Percentiles rank a stretch among this genome's conserved stretches.
Evolutionary conservation across 257 asterid genomes (phyloP).

Genomic region (Sherardia arvensis): DNA sequence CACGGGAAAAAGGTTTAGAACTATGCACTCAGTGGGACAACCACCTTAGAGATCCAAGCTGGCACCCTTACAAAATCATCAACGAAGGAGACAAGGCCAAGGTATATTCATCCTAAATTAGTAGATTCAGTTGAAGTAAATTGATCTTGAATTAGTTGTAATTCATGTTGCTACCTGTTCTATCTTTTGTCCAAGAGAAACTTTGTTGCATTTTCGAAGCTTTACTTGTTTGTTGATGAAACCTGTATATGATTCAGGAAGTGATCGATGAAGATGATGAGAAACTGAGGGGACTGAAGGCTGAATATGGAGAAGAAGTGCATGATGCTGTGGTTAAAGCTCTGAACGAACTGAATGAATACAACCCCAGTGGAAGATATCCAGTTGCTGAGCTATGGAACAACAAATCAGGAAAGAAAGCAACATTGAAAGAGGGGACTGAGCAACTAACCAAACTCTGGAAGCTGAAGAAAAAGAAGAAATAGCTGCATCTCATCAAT

Average conservation of each 20-base stretch:
- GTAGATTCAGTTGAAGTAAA: background rate
- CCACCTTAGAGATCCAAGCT: conserved; percentile 56
- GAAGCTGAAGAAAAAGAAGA: conserved; percentile 16
- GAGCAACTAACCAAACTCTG: conserved; percentile 9
- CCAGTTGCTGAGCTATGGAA: conserved; percentile 25
- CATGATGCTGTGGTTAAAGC: conserved; percentile 15
- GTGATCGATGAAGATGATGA: conserved; percentile 14
- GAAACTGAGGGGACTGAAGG: conserved; percentile 8
- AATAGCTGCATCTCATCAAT: background rate
- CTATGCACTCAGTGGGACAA: conserved; percentile 55
- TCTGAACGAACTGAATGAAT: conserved; percentile 17
- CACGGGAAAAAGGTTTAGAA: conserved; percentile 24
- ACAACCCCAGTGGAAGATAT: conserved; percentile 20
- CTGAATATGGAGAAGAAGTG: conserved; percentile 12
- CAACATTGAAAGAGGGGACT: conserved; percentile 17
- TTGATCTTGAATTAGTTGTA: background rate
- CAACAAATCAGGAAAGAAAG: conserved; percentile 9
- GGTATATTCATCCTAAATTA: conserved; percentile 27
- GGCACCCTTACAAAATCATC: conserved; percentile 71
- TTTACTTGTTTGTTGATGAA: background rate
- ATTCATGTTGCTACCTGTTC: background rate
- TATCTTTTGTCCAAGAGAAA: background rate
- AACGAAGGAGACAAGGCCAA: conserved; percentile 34
- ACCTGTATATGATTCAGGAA: conserved; percentile 12
- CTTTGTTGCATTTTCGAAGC: background rate